Evolutionary conservation across 2,329 filamentous ascomycete genomes (phyloP).

Genomic region (Pestalotiopsis sp.): DNA sequence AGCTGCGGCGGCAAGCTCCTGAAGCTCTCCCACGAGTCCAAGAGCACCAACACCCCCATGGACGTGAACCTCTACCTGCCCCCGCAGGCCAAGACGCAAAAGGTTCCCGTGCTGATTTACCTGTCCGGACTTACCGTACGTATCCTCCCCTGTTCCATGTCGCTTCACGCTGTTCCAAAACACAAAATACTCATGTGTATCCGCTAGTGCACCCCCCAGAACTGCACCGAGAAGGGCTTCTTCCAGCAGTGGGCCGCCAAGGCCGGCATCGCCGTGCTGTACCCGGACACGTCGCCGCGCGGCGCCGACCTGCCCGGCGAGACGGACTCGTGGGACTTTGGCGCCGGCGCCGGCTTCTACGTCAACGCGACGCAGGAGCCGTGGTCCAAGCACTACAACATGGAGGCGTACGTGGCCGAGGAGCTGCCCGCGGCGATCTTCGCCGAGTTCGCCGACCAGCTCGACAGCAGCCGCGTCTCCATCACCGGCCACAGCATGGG

Average conservation of each 20-base stretch:
- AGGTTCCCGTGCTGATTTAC: conserved; percentile 87
- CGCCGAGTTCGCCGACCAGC: conserved; percentile 63
- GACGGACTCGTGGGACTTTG: conserved; percentile 90
- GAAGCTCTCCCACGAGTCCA: conserved; percentile 86
- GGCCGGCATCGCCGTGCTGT: conserved; percentile 88
- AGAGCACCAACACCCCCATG: conserved; percentile 84
- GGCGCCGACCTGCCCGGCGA: conserved; percentile 82
- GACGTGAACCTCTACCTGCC: conserved; percentile 91
- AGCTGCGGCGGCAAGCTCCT: conserved; percentile 93
- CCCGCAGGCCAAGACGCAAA: conserved; percentile 63
- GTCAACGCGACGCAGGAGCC: conserved; percentile 79
- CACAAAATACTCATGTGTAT: background rate
- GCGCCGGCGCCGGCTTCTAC: conserved; percentile 92
- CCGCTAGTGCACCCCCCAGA: conserved; percentile 79
- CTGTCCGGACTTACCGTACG: conserved; percentile 79
- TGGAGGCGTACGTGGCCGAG: conserved; percentile 90
- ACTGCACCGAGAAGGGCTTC: conserved; percentile 82
- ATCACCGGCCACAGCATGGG: conserved; percentile 98
- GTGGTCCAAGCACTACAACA: conserved; percentile 80
- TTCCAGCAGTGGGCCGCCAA: conserved; percentile 81
- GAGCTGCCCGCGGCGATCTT: conserved; percentile 86
- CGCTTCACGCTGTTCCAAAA: too few relatives aligned
- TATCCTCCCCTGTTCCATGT: background rate
- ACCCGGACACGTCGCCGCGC: conserved; percentile 92
- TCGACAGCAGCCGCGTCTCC: conserved; percentile 73